Evolutionary conservation across 2,329 filamentous ascomycete species (phyloP), one percentile per base, ranked within the genome.

Genomic region (Cladosporium austrohemisphaericum): DNA sequence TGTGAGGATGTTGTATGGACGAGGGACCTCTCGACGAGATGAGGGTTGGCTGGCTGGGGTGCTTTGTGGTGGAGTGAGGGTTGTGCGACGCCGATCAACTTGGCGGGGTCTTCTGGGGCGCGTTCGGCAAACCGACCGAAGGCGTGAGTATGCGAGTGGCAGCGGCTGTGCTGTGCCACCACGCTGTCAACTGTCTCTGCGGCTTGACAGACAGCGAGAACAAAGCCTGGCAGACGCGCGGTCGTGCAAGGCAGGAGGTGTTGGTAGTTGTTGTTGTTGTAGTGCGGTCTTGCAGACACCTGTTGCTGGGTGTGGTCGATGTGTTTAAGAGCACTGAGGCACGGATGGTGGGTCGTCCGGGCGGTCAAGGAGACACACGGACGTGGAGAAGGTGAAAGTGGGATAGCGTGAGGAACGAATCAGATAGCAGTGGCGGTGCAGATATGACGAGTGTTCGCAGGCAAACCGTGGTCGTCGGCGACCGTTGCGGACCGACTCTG

Each of bases 1-100:
- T 36, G 29, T 23, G 41, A 35, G 41, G 41, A 18, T 14, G 16
- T 19, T 40, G 38, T 20, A 14, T 18, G 18, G 35, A 38, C 22
- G 20, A 22, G 18, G 9, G 32, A 18, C 19, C n/a, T 35, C 32
- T 10, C 10, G 18, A 20, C 20, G 20, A 25, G 35, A 38, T 22
- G 35, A 28, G n/a, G 14, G 20, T 14, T 13, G 18, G 25, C 10
- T 33, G 44, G 33, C 16, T 11, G 44, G 23, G 18, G 43, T 36
- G 44, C 38, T 41, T 20, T 31, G 44, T 47, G 44, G 44, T 29
- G 44, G 23, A 47, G n/a, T n/a, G n/a, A n/a, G 44, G 44, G 33
- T 47, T 47, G 41, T 47, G 44, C 44, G 44, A 47, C 44, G 44
- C 44, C 44, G 44, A 47, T 47, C 44, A 38, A 28, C 35, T 38